Conservation (phyloP, 352 stramenopile genomes). For the Globisporangium uncinulatum region DNA sequence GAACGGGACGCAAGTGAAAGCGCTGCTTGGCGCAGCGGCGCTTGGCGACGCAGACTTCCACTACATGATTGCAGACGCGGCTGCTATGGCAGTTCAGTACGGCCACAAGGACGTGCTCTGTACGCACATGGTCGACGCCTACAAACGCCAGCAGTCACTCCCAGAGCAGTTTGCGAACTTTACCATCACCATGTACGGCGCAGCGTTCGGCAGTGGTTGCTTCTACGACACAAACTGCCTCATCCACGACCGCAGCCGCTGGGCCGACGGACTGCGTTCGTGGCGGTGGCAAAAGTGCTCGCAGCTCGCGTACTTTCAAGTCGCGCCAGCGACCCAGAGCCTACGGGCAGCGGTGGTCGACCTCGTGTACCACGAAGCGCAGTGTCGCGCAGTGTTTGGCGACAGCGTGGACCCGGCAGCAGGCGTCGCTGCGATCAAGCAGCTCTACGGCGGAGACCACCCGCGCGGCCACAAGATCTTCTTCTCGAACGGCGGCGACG, state of each 20-base stretch:
- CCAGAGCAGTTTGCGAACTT: constrained; percentile 75
- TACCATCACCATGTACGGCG: constrained; percentile 73
- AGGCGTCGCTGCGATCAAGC: constrained; percentile 49
- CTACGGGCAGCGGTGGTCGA: constrained; percentile 63
- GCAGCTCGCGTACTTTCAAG: constrained; percentile 85
- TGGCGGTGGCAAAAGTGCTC: constrained; percentile 88
- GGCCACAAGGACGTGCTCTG: constrained; percentile 81
- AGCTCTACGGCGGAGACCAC: constrained; percentile 72
- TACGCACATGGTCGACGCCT: constrained; percentile 38
- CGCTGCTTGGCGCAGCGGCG: constrained; percentile 49
- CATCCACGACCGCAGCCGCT: constrained; percentile 34
- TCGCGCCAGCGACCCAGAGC: constrained; percentile 52
- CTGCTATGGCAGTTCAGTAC: constrained; percentile 87
- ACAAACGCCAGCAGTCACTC: constrained; percentile 44
- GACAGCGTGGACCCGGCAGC: constrained; percentile 51
- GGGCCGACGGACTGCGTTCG: constrained; percentile 61
- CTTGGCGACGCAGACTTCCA: constrained; percentile 79
- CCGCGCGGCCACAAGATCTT: constrained; percentile 76
- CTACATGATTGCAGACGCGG: constrained; percentile 87
- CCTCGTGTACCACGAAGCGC: constrained; percentile 71
- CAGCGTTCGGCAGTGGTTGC: constrained; percentile 65
- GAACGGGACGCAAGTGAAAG: constrained; percentile 55
- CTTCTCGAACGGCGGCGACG: constrained; percentile 79
- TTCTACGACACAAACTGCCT: constrained; percentile 85
- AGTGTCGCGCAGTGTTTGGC: constrained; percentile 74